These are phyloP conservation scores for Pulveroboletus frians DNA, from an alignment of 768 basidiomycete species.

Conservation along the genomic window DNA sequence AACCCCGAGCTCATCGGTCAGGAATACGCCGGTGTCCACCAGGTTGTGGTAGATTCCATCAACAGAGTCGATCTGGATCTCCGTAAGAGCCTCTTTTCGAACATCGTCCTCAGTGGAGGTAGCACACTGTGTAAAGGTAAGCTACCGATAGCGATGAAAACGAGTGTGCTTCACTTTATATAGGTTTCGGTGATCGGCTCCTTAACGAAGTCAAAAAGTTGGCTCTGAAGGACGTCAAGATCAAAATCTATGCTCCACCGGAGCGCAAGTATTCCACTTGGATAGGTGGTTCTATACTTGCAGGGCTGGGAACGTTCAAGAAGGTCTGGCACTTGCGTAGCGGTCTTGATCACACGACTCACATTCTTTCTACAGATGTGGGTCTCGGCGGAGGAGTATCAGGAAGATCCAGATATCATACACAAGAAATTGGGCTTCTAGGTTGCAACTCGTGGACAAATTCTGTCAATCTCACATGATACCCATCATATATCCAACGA, in stretches of 20 bases:
- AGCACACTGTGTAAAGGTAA: slow-evolving; percentile 91
- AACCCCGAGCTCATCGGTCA: slow-evolving; percentile 95
- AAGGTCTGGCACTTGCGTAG: slow-evolving; percentile 50
- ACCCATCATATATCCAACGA: slow-evolving; percentile 31
- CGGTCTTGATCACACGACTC: background rate
- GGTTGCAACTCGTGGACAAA: slow-evolving; percentile 11
- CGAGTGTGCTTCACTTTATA: slow-evolving; percentile 17
- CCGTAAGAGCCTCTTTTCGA: slow-evolving; percentile 90
- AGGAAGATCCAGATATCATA: slow-evolving; percentile 98
- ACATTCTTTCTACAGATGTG: slow-evolving; percentile 70
- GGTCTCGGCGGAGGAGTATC: slow-evolving; percentile 98
- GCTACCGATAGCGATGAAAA: slow-evolving; percentile 14
- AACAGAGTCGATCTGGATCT: slow-evolving; percentile 94
- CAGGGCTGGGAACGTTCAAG: slow-evolving; percentile 95
- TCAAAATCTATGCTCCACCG: slow-evolving; percentile 99
- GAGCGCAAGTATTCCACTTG: slow-evolving; percentile 97
- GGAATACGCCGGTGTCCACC: slow-evolving; percentile 96
- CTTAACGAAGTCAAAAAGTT: slow-evolving; percentile 96
- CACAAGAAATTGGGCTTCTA: slow-evolving; percentile 91
- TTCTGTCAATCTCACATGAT: slow-evolving; percentile 22
- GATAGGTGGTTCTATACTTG: slow-evolving; percentile 96
- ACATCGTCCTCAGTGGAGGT: slow-evolving; percentile 94
- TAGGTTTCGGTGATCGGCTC: slow-evolving; percentile 93
- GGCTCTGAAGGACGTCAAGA: slow-evolving; percentile 93
- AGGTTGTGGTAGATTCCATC: slow-evolving; percentile 98